A percentile compares a stretch with the other conserved stretches of the same genome.
Evolutionary conservation across 2,329 filamentous ascomycete species (phyloP).

Genomic region (Epichloe sylvatica): DNA sequence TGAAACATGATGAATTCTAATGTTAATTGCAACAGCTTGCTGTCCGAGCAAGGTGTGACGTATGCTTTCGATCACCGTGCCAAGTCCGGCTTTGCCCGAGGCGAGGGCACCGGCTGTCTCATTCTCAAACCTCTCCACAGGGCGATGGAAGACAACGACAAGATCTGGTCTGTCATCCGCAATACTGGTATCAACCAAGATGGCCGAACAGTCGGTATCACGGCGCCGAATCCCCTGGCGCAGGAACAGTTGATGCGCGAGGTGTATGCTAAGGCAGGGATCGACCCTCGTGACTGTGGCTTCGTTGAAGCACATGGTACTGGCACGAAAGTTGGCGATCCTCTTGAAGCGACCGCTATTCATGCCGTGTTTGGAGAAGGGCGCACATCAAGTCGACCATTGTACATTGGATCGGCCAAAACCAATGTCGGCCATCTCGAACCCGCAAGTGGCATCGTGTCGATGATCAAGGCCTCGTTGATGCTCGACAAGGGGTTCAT

Average conservation of each 20-base stretch:
- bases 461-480: conserved; percentile 36
- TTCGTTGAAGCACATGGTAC: conserved; percentile 41
- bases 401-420: conserved; percentile 35
- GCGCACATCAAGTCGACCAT: conserved; percentile 25
- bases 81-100: conserved; percentile 41
- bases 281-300: conserved; percentile 17
- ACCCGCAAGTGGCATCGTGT: conserved; percentile 35
- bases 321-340: conserved; percentile 41
- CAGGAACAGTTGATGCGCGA: conserved; percentile 28
- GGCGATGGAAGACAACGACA: conserved; percentile 41
- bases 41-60: conserved; percentile 15
- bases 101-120: conserved; percentile 42
- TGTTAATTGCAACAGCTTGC: neutral
- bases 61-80: conserved; percentile 24
- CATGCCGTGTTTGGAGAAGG: conserved; percentile 27
- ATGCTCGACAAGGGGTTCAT: conserved; percentile 38
- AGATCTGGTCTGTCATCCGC: conserved; percentile 36
- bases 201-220: conserved; percentile 33
- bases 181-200: conserved; percentile 41
- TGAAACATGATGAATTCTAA: neutral
- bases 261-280: conserved; percentile 19
- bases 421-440: conserved; percentile 40
- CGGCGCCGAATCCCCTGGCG: conserved; percentile 37
- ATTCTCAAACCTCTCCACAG: conserved; percentile 43
- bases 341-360: conserved; percentile 38